Base-by-base conservation (phyloP, 768 basidiomycete species). In the Boletus pseudopeckii region DNA sequence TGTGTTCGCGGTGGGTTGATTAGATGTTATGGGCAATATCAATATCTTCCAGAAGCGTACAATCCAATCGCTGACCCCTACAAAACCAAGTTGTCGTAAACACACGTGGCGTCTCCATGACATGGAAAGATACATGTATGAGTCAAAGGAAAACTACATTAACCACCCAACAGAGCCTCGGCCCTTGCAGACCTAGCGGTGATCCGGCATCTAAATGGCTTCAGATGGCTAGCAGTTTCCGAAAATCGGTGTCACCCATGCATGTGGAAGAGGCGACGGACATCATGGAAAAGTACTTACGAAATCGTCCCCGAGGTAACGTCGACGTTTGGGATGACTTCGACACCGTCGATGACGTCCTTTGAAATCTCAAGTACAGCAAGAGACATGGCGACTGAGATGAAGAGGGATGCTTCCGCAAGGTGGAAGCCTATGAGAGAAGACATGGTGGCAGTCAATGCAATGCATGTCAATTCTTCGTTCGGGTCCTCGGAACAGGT, bases 151-250 rank as follows among this genome's bases (percentile, higher is more conserved):
- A 28, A 8, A 28, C 40, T 34, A 34, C 15, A 37, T 50, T 2
- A 58, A 38, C n/a, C 41, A 3, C 10, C 41, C 22, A 53, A 10
- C 22, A 65, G 45, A n/a, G 50, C 48, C 36, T 52, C 53, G 1
- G 78, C 76, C 54, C 71, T 74, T 44, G 76, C 71, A 10, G 80
- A 82, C 45, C 82, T 76, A 18, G 82, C 79, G 44, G 67, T 76
- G 56, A 85, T 77, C n/a, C 65, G 64, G 79, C 30, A 85, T 56
- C 73, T 76, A 67, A 82, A 84, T 28, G 82, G 78, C 56, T 75
- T 77, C 3, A 80, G 81, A 58, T 82, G 83, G 14, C 64, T 66
- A 43, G 11, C 30, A 11, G 30, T 32, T 32, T 45, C 36, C 20
- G 20, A 36, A 22, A 30, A 44, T 1, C 22, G 14, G 11, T 13